Evolutionary conservation across 2,329 filamentous ascomycete genomes (phyloP), one percentile per base, ranked within the genome.

Genomic region (Nectriaceae sp.): DNA sequence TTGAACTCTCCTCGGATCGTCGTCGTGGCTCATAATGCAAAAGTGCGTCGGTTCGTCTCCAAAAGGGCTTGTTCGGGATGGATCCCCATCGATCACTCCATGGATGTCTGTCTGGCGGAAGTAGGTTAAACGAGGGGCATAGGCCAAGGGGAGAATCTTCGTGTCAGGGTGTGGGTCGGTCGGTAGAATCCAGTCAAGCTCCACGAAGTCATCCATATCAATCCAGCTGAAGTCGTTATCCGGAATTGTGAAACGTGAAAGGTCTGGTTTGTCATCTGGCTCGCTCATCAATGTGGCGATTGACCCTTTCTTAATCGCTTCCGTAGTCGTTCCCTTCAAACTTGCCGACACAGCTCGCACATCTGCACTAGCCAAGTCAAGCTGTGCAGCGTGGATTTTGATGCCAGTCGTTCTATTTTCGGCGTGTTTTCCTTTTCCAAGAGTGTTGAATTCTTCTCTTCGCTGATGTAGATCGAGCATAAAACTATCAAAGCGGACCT

Each of bases 161-260:
- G 93, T 97, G 57, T 95, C 88, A 1, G 93, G 92, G 57, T 96
- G 95, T 24, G 88, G 84, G 64, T 96, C 90, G 13, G 90, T 88
- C 1, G 93, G 93, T 20, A 97, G 72, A 45, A 96, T 92, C 93
- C 93, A 97, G 66, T 97, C 95, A 19, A 99, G 75, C 68, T 99
- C 94, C 22, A 99, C 92, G 70, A 99, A 99, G 66, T 99, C 94
- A 65, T 99, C 94, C 91, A 99, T 97, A 64, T 99, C 94, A 54
- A 99, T 92, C 94, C 94, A 99, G 46, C 87, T 91, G 58, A 91
- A 85, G 63, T 99, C 94, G 46, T 95, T 89, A 66, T 99, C 94
- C 0, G 94, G 93, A 42, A 99, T 99, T 0, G 87, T 93, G 65
- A 99, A 99, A 44, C 88, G 87, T 1, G 92, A 96, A 42, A 96